phyloP scores from a whole-genome alignment of 805 yeast species.

The Candida coleopterorum region DNA sequence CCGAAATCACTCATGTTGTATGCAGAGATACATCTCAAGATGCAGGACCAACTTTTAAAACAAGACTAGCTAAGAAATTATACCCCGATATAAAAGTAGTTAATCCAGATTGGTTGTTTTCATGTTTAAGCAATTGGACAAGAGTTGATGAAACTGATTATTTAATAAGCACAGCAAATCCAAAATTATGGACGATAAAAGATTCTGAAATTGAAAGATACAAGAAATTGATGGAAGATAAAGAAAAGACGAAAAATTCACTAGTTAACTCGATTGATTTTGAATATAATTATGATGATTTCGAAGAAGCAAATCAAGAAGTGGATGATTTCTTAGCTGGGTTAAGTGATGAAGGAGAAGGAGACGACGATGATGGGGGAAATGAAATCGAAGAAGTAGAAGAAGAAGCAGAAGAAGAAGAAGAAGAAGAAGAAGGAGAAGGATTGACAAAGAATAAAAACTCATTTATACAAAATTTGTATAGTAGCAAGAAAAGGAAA shows the following conservation, averaged over 20 bases:
- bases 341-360: conserved; percentile 35
- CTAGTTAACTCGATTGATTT: conserved; percentile 29
- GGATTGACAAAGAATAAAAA: conserved; percentile 12
- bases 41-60: conserved; percentile 64
- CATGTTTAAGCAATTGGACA: conserved; percentile 77
- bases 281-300: conserved; percentile 19
- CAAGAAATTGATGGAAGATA: conserved; percentile 17
- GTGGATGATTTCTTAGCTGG: conserved; percentile 47
- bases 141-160: conserved; percentile 60
- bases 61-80: conserved; percentile 67
- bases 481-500: conserved; percentile 16
- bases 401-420: conserved; percentile 30
- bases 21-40: conserved; percentile 56
- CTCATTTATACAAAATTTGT: conserved; percentile 24
- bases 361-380: conserved; percentile 16
- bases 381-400: conserved; percentile 28
- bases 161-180: conserved; percentile 47
- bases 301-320: conserved; percentile 40
- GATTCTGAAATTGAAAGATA: conserved; percentile 44
- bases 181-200: conserved; percentile 39
- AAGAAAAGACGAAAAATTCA: conserved; percentile 10
- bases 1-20: conserved; percentile 81
- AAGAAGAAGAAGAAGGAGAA: conserved; percentile 19
- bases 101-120: conserved; percentile 88
- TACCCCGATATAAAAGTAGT: conserved; percentile 69